Base-by-base conservation (phyloP, 2,329 filamentous ascomycete species). In the Biscogniauxia marginata region DNA sequence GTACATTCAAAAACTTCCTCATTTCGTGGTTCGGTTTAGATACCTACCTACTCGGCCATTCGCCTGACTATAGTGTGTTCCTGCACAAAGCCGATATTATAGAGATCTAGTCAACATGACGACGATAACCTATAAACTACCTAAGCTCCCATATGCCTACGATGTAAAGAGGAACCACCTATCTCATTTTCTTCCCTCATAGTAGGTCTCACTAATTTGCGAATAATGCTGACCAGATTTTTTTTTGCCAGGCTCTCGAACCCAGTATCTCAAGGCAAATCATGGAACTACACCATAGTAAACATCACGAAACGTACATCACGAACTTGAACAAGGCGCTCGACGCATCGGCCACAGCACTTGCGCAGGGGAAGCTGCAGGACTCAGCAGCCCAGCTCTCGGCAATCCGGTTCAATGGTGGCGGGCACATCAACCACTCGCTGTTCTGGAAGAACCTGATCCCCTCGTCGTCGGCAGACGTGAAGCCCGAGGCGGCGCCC, bases 371-470 rank as follows among this genome's bases (percentile, higher is more conserved):
- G 49, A 82, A 87, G 21, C 74, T 79, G 44, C 77, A 79, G 61
- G 84, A 91, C 63, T 80, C 90, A 53, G 76, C 83, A 4, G 75
- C 79, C 3, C 86, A 91, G 64, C 83, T 91, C 54, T 76, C 82
- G 18, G 83, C 83, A 59, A 86, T 96, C 77, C 89, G 88, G 68
- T 96, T 96, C 82, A 91, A 96, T 72, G 92, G 89, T 49, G 93
- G 93, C 46, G 93, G 93, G 6, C 92, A 96, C 79, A 88, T 96
- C 75, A 97, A 97, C 78, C 93, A 96, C 79, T 87, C 85, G 0
- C 84, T 96, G 34, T 96, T 96, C 81, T 97, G 92, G 92, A 86
- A 90, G 75, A 93, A 91, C 73, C 81, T 96, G 18, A 75, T 84
- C 0, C 89, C 89, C 0, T 74, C 84, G 0, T 78, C 75, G 18